These are phyloP conservation scores for Fusarium redolens DNA, from an alignment of 2,329 filamentous ascomycete species.

Conservation along the genomic window DNA sequence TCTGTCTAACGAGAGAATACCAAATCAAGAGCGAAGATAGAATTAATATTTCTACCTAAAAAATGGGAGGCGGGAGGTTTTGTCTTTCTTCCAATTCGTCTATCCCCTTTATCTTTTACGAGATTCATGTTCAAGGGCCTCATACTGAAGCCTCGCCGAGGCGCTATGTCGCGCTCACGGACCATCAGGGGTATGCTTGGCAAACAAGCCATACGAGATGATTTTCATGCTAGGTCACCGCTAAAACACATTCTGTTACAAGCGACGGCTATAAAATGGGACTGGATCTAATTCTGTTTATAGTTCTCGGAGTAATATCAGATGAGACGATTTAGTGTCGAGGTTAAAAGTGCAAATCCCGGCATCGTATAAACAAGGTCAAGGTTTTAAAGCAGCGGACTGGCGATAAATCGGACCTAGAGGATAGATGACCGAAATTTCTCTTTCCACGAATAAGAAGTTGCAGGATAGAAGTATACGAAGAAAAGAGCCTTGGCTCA, in stretches of 20 bases:
- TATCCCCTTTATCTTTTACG: background rate
- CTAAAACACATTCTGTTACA: background rate
- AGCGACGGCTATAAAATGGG: fast-evolving
- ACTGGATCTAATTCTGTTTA: background rate
- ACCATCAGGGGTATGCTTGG: background rate
- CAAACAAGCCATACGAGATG: background rate
- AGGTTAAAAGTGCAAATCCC: background rate
- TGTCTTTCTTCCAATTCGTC: no score
- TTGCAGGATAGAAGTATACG: background rate
- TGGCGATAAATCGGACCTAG: background rate
- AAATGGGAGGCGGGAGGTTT: background rate
- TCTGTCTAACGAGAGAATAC: background rate
- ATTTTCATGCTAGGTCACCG: background rate
- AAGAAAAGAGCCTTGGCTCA: fast-evolving
- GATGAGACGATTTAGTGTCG: background rate
- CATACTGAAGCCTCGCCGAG: background rate
- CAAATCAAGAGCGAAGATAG: fast-evolving
- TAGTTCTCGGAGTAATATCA: fast-evolving
- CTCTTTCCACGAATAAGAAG: background rate
- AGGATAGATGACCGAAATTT: fast-evolving
- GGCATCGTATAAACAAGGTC: no score
- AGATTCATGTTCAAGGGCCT: background rate
- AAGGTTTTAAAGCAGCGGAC: background rate
- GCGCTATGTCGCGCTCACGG: background rate
- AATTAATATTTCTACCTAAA: background rate